A percentile compares a stretch with the other conserved stretches of the same genome.
These are phyloP conservation scores for Calonectria multiphialidica DNA, from an alignment of 2,329 filamentous ascomycete species.

Conservation along the genomic window DNA sequence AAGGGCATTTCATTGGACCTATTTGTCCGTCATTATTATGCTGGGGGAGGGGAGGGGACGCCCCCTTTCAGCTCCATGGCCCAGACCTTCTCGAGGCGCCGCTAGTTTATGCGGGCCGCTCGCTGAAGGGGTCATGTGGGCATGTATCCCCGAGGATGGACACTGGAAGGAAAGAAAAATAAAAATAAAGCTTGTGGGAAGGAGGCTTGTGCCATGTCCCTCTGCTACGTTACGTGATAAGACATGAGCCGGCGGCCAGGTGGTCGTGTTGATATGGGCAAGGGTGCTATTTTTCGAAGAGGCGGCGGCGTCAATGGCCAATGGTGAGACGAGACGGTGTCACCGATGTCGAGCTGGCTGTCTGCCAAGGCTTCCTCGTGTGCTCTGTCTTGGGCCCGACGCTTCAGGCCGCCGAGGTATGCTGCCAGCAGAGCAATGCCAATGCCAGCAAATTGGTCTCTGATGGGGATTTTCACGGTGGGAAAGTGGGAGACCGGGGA, in stretches of 20 bases:
- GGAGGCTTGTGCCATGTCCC: not conserved
- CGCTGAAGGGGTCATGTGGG: not conserved
- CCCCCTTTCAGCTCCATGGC: not conserved
- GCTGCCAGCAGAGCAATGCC: not conserved
- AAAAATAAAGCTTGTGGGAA: not conserved
- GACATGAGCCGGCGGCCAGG: not conserved
- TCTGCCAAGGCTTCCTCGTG: not conserved
- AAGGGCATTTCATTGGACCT: too few species aligned
- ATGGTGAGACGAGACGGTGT: not conserved
- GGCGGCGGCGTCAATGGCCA: not conserved
- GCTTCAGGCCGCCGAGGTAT: not conserved
- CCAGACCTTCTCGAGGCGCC: not conserved
- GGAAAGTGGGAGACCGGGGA: not conserved
- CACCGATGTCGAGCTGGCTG: not conserved
- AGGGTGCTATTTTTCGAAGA: not conserved
- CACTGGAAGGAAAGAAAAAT: not conserved
- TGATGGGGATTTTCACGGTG: not conserved
- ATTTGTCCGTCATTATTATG: not conserved
- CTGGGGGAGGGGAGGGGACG: not conserved
- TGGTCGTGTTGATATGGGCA: not conserved
- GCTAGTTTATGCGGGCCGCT: constrained; percentile 11
- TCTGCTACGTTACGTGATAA: constrained; percentile 3
- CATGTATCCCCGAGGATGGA: not conserved
- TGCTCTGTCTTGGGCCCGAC: not conserved
- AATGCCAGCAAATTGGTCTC: not conserved